A percentile compares a stretch with the other conserved stretches of the same genome.
Conservation (phyloP, 345 rosid species). For the Cardamine occulta region DNA sequence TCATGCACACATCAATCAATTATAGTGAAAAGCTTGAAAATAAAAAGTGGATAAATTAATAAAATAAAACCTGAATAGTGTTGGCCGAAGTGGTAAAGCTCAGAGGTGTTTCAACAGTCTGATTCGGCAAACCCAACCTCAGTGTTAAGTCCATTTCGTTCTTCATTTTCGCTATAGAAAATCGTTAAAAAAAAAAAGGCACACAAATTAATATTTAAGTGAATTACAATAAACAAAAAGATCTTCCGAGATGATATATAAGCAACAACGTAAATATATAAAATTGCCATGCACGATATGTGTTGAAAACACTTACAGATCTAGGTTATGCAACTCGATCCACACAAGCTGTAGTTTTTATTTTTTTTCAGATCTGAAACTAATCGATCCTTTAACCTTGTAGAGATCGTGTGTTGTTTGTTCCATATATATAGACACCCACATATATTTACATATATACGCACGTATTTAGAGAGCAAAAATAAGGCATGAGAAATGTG, state of each 20-base stretch:
- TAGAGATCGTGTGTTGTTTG: constrained; percentile 42
- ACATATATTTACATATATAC: not conserved
- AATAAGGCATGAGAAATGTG: constrained; percentile 47
- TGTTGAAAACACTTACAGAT: constrained; percentile 37
- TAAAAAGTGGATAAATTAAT: not conserved
- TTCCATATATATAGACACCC: constrained; percentile 20
- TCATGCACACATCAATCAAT: constrained; percentile 31
- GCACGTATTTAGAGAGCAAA: constrained; percentile 22
- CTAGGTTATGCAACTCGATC: constrained; percentile 23
- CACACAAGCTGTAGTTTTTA: not conserved
- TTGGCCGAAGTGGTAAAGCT: constrained; percentile 23
- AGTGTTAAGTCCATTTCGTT: constrained; percentile 42
- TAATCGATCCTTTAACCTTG: constrained; percentile 44
- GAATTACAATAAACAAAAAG: not conserved
- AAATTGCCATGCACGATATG: constrained; percentile 24
- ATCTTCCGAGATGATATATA: not conserved
- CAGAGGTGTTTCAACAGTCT: constrained; percentile 31
- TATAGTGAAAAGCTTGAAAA: not conserved
- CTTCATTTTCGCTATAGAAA: constrained; percentile 27
- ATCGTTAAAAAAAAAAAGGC: not conserved
- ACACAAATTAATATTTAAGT: not conserved
- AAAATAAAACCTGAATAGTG: constrained; percentile 31
- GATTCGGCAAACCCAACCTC: constrained; percentile 39
- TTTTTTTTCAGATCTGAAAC: constrained; percentile 29
- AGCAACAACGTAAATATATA: constrained; percentile 3